phyloP scores from a whole-genome alignment of 2,329 filamentous ascomycete species.

The Sporothrix brunneoviolacea region DNA sequence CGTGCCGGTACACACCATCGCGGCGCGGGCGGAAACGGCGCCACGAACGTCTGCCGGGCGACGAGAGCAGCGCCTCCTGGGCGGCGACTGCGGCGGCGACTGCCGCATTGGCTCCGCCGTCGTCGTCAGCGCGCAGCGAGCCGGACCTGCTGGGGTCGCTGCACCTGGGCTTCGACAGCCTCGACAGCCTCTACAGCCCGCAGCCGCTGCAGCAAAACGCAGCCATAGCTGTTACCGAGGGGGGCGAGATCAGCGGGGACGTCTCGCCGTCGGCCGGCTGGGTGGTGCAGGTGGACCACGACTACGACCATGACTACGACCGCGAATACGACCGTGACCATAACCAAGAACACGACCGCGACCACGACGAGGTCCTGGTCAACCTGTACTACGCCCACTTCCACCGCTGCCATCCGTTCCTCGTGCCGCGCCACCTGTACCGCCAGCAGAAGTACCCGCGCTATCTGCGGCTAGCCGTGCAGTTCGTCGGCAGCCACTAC shows the following conservation, averaged over 20 bases:
- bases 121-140: not conserved
- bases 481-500: slow-evolving; percentile 12
- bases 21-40: too few relatives aligned
- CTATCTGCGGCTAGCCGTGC: slow-evolving; percentile 6
- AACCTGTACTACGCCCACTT: slow-evolving; percentile 12
- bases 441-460: not conserved
- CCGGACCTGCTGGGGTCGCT: not conserved
- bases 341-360: too few relatives aligned
- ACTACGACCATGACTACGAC: too few relatives aligned
- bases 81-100: not conserved
- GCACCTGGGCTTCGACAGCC: not conserved
- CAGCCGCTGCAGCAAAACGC: too few relatives aligned
- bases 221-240: too few relatives aligned
- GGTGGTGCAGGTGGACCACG: too few relatives aligned
- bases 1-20: too few relatives aligned
- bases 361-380: not conserved
- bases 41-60: too few relatives aligned
- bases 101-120: not conserved
- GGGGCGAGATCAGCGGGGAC: too few relatives aligned
- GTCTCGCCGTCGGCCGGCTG: too few relatives aligned
- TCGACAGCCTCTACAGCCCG: not conserved
- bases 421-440: slow-evolving; percentile 5
- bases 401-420: slow-evolving; percentile 7
- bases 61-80: too few relatives aligned
- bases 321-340: too few relatives aligned